Base-by-base conservation (phyloP, 345 rosid genomes). In the Heritiera littoralis region DNA sequence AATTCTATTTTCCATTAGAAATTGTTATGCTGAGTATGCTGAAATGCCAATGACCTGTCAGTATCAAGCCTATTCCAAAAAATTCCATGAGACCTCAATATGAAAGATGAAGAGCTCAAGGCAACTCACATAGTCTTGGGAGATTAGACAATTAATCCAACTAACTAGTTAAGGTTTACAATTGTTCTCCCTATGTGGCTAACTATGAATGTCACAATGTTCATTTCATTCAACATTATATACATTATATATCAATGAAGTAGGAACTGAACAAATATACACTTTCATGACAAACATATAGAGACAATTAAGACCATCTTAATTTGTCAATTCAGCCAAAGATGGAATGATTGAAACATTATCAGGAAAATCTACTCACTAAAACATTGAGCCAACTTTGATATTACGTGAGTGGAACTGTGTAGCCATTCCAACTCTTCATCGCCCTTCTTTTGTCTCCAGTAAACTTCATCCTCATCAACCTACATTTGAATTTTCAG, bases 381-480 rank as follows among this genome's bases (percentile, higher is more conserved):
- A 87, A 90, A 88, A 84, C 92, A 88, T 83, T 76, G 92, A 91
- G 96, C 84, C 30, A 89, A 82, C 81, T 87, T 92, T 20, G 89
- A 83, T 81, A 89, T 82, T 79, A 91, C 83, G 78, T 86, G 89
- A 88, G 84, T 43, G 85, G 92, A 90, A 86, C 83, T 81, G 79
- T 80, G 87, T 81, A 94, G 66, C 89, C 94, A 89, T 86, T 89
- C 90, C 91, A 89, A 90, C 88, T 88, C 93, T 85, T 92, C 86
- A 85, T 83, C 82, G 64, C 87, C 76, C 87, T 90, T 86, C 86
- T 92, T 86, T 87, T 84, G 82, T 85, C 93, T 90, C 94, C 95
- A 83, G 83, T 89, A 89, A 86, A 90, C 86, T 82, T 89, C 97
- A 91, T 94, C 95, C 91, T 91, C 94, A 80, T 93, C 90, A 86